Base-by-base conservation (phyloP, 345 rosid genomes). In the Clarkia xantiana region DNA sequence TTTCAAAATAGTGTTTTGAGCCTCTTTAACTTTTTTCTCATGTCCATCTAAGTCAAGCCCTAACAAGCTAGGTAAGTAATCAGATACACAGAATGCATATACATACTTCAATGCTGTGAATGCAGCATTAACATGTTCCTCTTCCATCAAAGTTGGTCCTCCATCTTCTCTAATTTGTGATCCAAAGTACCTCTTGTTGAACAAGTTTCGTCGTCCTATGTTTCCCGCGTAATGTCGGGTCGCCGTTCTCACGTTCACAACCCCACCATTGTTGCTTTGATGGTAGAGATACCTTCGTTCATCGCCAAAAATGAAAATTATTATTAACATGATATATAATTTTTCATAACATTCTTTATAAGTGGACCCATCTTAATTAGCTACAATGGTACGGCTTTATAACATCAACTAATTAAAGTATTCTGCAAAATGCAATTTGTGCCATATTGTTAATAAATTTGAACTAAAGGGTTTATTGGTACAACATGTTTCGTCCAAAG, bases 31-130 rank as follows among this genome's bases (percentile, higher is more conserved):
- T 4, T 68, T 10, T 58, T 63, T 69, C 57, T 76, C 79, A 43
- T 76, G 82, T 0, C 85, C 82, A 62, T 76, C 82, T 14, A 74
- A 46, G 23, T 76, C 82, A 36, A 81, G 57, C 34, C 71, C 62
- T 52, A 46, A 50, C 57, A 73, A 48, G 43, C 53, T 62, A 1
- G 85, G 77, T 16, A 78, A 18, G 44, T 67, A 81, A 61, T 81
- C 80, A 6, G 80, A 81, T 11, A 73, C 8, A 10, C 67, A 69
- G 55, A 78, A 81, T 0, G 78, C 56, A 23, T 54, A 69, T 10
- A 71, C 20, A 50, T 71, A 65, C 2, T 49, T 25, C 2, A 76
- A 58, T 14, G 60, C 62, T 1, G 64, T 57, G 57, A 81, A 76
- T 29, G 70, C 40, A 2, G 83, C 75, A 12, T 59, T 43, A 4